phyloP scores from a whole-genome alignment of 1,284 basidiomycete genomes.

The Puccinia coronata region DNA sequence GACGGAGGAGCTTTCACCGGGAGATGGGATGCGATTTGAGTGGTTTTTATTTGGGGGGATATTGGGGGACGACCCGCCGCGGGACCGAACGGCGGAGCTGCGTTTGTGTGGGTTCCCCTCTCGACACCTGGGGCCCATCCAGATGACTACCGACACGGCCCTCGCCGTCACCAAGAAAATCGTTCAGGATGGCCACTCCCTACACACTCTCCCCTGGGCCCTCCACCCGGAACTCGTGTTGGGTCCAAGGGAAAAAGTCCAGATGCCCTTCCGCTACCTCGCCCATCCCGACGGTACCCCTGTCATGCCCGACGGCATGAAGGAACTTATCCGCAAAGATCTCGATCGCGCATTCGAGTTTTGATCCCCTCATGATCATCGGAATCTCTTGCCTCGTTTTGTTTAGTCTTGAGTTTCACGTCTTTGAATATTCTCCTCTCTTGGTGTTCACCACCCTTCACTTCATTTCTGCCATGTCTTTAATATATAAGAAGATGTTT shows the following conservation, averaged over 20 bases:
- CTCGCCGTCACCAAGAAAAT: slow-evolving; percentile 87
- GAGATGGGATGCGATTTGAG: neutral
- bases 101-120: slow-evolving; percentile 81
- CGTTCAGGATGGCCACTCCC: slow-evolving; percentile 66
- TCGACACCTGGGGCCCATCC: slow-evolving; percentile 73
- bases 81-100: slow-evolving; percentile 80
- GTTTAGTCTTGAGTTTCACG: too few species aligned
- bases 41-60: slow-evolving; percentile 56
- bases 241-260: slow-evolving; percentile 77
- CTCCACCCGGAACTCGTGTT: slow-evolving; percentile 84
- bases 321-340: slow-evolving; percentile 65
- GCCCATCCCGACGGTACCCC: slow-evolving; percentile 63
- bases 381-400: too few species aligned
- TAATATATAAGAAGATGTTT: too few species aligned
- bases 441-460: too few species aligned
- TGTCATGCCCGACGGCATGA: slow-evolving; percentile 84
- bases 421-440: too few species aligned
- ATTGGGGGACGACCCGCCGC: slow-evolving; percentile 81
- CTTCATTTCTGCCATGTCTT: too few species aligned
- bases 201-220: slow-evolving; percentile 31
- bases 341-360: slow-evolving; percentile 44
- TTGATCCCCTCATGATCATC: neutral
- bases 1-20: slow-evolving; percentile 60
- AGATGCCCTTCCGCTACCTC: slow-evolving; percentile 86
- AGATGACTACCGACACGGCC: slow-evolving; percentile 99